Percentiles rank a stretch among this genome's conserved stretches.
These are phyloP conservation scores for Neofusicoccum umdonicola DNA, from an alignment of 2,329 filamentous ascomycete genomes.

Conservation along the genomic window DNA sequence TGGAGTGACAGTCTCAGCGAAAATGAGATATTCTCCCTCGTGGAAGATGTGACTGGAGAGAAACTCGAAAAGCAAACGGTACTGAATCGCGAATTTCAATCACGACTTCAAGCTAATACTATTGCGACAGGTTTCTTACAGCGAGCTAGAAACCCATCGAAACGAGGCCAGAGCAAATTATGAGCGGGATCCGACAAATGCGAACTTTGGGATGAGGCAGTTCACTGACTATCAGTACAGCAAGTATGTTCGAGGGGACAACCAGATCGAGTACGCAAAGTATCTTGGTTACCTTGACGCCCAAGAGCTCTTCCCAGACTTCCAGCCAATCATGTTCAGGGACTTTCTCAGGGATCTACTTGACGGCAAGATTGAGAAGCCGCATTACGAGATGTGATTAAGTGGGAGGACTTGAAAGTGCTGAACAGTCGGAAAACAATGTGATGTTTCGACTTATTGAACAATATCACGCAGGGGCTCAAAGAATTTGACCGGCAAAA, in stretches of 20 bases:
- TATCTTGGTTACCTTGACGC: slow-evolving; percentile 55
- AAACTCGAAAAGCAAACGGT: slow-evolving; percentile 20
- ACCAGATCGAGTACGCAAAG: slow-evolving; percentile 51
- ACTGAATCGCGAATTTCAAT: not conserved
- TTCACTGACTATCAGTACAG: not conserved
- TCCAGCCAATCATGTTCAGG: slow-evolving; percentile 24
- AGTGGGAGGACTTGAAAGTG: too few species aligned
- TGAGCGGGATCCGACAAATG: not conserved
- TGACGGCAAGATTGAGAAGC: not conserved
- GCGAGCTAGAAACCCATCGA: not conserved
- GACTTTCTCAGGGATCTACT: not conserved
- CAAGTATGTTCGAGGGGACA: slow-evolving; percentile 51
- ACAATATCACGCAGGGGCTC: too few species aligned
- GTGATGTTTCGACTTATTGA: too few species aligned
- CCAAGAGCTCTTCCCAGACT: slow-evolving; percentile 56
- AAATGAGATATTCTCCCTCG: slow-evolving; percentile 46
- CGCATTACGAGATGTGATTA: too few species aligned
- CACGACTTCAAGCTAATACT: not conserved
- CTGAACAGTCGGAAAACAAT: too few species aligned
- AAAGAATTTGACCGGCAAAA: too few species aligned
- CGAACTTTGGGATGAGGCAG: too few species aligned
- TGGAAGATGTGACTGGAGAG: slow-evolving; percentile 52
- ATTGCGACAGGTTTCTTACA: not conserved
- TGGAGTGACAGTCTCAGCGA: slow-evolving; percentile 48
- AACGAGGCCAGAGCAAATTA: not conserved